Evolutionary conservation across 2,329 filamentous ascomycete species (phyloP), one percentile per base, ranked within the genome.

Genomic region (Beauveria rudraprayagi): DNA sequence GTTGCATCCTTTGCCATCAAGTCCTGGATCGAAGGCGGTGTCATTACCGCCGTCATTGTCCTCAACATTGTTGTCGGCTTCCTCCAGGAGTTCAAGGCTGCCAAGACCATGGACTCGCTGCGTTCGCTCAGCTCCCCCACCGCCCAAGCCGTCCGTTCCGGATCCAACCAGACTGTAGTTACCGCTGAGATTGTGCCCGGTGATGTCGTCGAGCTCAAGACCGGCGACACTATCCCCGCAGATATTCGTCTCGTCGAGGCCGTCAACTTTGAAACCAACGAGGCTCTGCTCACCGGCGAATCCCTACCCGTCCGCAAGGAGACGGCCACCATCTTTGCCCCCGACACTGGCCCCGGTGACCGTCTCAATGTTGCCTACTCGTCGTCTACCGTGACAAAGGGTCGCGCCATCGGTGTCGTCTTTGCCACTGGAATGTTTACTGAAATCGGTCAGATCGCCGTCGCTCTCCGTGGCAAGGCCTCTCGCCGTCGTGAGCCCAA

Each of bases 201-300:
- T 34, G 84, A 87, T 62, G 73, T 86, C 63, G 79, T 80, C 37
- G 73, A 77, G 56, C 72, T 80, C 67, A 81, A 76, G 70, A 81
- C 77, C 1, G 83, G 84, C 50, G 83, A 85, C 64, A 83, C 82
- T n/a, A 77, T 86, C 26, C 83, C 84, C 22, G 84, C 83, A 4
- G 84, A 87, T 66, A 70, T 86, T 7, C 77, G 83, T 56, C 68
- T 81, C 2, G 66, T 85, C 43, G 81, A 86, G 64, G 80, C 78
- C 26, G 80, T 88, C 75, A 89, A 89, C 70, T 80, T 87, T 47
- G 85, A 86, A 66, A 87, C 84, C 64, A 86, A 91, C 63, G 84
- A 87, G 69, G 83, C 84, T 1, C 76, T 86, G 22, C 77, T 87
- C 14, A 88, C 85, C 2, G 85, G 85, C 54, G 85, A 88, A 70